Conservation (phyloP, 2,329 filamentous ascomycete species). For the Fusarium buxicola region DNA sequence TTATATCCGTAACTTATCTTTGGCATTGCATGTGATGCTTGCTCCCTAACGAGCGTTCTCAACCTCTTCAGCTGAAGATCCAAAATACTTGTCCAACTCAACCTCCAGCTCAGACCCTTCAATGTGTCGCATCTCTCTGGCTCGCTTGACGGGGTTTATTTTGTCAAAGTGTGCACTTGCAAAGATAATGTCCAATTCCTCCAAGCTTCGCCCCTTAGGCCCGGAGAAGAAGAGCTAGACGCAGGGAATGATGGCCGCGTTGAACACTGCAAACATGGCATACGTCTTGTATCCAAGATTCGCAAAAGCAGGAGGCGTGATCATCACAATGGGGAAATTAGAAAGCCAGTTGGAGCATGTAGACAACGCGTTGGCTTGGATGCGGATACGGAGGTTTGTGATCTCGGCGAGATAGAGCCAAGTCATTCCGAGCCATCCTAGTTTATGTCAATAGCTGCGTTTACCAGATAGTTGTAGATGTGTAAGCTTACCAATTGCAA, state of each 20-base stretch:
- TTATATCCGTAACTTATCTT: no score
- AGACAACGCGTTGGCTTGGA: conserved; percentile 66
- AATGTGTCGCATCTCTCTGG: conserved; percentile 45
- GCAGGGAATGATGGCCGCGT: conserved; percentile 61
- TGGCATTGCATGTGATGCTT: no score
- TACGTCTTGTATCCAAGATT: conserved; percentile 63
- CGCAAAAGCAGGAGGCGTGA: conserved; percentile 77
- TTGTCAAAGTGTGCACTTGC: conserved; percentile 41
- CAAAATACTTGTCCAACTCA: conserved; percentile 48
- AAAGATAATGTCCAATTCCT: conserved; percentile 39
- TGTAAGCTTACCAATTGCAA: conserved; percentile 53
- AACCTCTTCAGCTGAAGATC: conserved; percentile 12
- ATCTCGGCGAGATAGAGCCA: conserved; percentile 72
- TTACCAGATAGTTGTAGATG: no score
- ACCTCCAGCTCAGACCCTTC: conserved; percentile 42
- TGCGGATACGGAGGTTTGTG: conserved; percentile 68
- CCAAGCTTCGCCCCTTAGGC: conserved; percentile 49
- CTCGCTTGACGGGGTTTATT: conserved; percentile 44
- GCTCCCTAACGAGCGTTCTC: conserved; percentile 16
- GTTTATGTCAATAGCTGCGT: no score
- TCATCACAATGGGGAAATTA: conserved; percentile 80
- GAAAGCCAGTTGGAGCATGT: conserved; percentile 71
- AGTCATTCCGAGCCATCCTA: conserved; percentile 70
- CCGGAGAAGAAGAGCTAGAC: conserved; percentile 62
- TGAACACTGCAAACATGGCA: conserved; percentile 63